These are phyloP conservation scores for Trametes cubensis DNA, from an alignment of 768 basidiomycete genomes.

Conservation along the genomic window DNA sequence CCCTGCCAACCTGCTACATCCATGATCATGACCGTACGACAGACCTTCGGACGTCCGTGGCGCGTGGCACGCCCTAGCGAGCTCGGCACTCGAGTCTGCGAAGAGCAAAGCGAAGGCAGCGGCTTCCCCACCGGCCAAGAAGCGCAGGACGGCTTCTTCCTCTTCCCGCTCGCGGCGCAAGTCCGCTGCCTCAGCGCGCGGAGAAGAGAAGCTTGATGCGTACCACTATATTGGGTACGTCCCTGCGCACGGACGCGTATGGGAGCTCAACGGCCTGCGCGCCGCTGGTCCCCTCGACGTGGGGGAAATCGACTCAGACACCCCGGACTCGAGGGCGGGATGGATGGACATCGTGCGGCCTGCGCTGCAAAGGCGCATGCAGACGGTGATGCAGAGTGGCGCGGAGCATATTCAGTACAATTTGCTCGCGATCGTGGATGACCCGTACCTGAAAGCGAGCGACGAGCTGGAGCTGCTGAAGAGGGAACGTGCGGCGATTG, in stretches of 20 bases:
- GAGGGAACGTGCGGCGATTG: slow-evolving; percentile 47
- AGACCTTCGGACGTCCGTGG: slow-evolving; percentile 64
- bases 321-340: slow-evolving; percentile 9
- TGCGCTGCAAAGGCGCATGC: slow-evolving; percentile 63
- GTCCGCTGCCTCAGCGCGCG: slow-evolving; percentile 24
- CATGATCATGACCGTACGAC: not conserved
- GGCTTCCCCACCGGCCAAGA: slow-evolving; percentile 44
- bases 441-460: slow-evolving; percentile 47
- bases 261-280: slow-evolving; percentile 70
- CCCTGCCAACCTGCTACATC: not conserved
- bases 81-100: slow-evolving; percentile 46
- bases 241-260: slow-evolving; percentile 64
- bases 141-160: slow-evolving; percentile 26
- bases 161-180: slow-evolving; percentile 31
- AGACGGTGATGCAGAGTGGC: slow-evolving; percentile 44
- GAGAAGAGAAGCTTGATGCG: slow-evolving; percentile 45
- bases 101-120: slow-evolving; percentile 41
- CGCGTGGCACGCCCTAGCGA: slow-evolving; percentile 48
- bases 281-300: slow-evolving; percentile 61
- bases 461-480: slow-evolving; percentile 59
- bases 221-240: slow-evolving; percentile 73
- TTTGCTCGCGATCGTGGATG: slow-evolving; percentile 62
- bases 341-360: slow-evolving; percentile 70
- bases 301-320: slow-evolving; percentile 47
- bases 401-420: slow-evolving; percentile 56